Evolutionary conservation across 2,329 filamentous ascomycete genomes (phyloP).

Genomic region (Taxawa tesnikishii): DNA sequence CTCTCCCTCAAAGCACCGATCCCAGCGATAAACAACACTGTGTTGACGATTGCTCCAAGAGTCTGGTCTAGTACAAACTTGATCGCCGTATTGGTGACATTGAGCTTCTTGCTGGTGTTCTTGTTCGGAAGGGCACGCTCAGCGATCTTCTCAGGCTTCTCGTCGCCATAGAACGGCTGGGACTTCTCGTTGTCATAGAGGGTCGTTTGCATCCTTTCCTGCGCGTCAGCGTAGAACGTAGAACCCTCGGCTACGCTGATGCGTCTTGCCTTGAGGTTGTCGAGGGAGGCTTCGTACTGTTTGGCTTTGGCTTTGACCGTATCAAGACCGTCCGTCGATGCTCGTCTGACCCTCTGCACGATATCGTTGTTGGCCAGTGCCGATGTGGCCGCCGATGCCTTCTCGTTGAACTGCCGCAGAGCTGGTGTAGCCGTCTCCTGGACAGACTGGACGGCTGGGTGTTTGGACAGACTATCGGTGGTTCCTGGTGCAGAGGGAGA

Average conservation of each 20-base stretch:
- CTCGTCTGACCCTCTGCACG: slow-evolving; percentile 4
- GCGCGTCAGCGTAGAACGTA: not conserved
- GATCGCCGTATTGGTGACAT: slow-evolving; percentile 49
- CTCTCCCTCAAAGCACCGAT: slow-evolving; percentile 40
- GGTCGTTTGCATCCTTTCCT: not conserved
- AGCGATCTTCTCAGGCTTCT: slow-evolving; percentile 4
- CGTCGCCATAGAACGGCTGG: no score
- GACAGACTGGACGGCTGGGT: slow-evolving; percentile 19
- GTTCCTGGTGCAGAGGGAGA: slow-evolving; percentile 9
- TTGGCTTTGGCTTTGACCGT: slow-evolving; percentile 5
- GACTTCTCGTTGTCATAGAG: no score
- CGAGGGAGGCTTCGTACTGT: slow-evolving; percentile 5
- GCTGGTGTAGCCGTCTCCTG: slow-evolving; percentile 12
- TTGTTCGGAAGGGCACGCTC: not conserved
- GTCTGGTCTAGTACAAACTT: slow-evolving; percentile 62
- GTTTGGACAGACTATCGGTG: slow-evolving; percentile 3
- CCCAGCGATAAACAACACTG: slow-evolving; percentile 47
- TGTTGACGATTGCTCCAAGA: slow-evolving; percentile 53
- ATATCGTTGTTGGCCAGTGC: slow-evolving; percentile 4
- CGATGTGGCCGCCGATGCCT: slow-evolving; percentile 4
- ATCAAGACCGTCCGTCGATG: slow-evolving; percentile 5
- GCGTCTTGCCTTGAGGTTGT: not conserved
- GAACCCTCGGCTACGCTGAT: not conserved
- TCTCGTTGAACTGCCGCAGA: slow-evolving; percentile 19
- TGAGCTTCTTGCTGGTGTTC: slow-evolving; percentile 21